Percentiles rank a stretch among this genome's conserved stretches.
Evolutionary conservation across 768 basidiomycete genomes (phyloP).

Genomic region (Tricholoma saponaceum): DNA sequence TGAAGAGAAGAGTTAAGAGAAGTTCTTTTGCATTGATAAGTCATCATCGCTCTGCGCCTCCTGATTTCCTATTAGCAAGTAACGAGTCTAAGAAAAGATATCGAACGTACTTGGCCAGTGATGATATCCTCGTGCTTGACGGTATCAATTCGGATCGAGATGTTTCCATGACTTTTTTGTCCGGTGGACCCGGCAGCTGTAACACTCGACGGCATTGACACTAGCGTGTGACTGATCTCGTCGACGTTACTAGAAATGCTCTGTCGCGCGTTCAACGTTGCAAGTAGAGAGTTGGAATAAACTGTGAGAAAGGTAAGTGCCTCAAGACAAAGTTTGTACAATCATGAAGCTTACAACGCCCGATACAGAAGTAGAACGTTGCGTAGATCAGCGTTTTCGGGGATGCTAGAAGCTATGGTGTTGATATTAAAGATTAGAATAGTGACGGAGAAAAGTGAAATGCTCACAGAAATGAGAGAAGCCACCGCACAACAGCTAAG

Average conservation of each 20-base stretch:
- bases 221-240: conserved; percentile 27
- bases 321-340: not conserved
- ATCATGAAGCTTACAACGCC: conserved; percentile 37
- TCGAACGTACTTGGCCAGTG: no score
- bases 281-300: conserved; percentile 50
- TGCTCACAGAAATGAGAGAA: conserved; percentile 42
- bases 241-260: conserved; percentile 27
- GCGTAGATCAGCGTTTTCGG: conserved; percentile 51
- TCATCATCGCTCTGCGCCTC: no score
- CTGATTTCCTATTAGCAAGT: no score
- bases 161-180: conserved; percentile 15
- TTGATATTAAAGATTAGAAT: not conserved
- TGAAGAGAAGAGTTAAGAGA: no score
- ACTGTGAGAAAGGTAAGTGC: conserved; percentile 21
- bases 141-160: conserved; percentile 33
- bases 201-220: conserved; percentile 26
- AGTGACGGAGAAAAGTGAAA: not conserved
- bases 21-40: no score
- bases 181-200: conserved; percentile 9
- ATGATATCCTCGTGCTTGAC: conserved; percentile 4
- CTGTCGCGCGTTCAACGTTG: conserved; percentile 46
- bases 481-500: conserved; percentile 42
- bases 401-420: conserved; percentile 33
- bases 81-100: no score
- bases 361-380: conserved; percentile 49